These are phyloP conservation scores for Entrophospora sp. DNA, from an alignment of 192 early-diverging fungal species.

Conservation along the genomic window DNA sequence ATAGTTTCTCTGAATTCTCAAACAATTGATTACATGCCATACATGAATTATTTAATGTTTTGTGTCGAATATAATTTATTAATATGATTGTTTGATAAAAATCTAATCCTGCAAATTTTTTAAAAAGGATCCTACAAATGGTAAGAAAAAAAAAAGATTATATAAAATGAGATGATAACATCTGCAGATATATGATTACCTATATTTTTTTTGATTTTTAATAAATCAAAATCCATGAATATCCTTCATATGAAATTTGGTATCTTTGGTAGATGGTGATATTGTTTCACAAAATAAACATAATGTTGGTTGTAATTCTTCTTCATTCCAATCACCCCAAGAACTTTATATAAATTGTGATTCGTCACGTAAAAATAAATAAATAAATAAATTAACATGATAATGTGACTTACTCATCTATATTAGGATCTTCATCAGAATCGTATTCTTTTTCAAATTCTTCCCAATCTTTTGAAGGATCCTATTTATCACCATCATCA, in stretches of 20 bases:
- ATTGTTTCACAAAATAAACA: constrained; percentile 75
- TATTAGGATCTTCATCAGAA: constrained; percentile 54
- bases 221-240: constrained; percentile 74
- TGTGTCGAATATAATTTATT: constrained; percentile 79
- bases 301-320: constrained; percentile 52
- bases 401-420: constrained; percentile 55
- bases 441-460: constrained; percentile 75
- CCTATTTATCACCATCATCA: too few relatives aligned
- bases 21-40: constrained; percentile 58
- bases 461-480: constrained; percentile 90
- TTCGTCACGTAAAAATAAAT: neutral
- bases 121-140: neutral
- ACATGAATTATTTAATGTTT: constrained; percentile 53
- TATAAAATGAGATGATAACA: neutral
- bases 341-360: constrained; percentile 42
- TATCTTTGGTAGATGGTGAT: constrained; percentile 48
- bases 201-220: constrained; percentile 35
- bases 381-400: constrained; percentile 14
- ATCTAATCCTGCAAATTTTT: constrained; percentile 42
- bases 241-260: constrained; percentile 63
- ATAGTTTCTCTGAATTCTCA: constrained; percentile 35
- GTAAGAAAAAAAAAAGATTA: neutral
- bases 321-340: constrained; percentile 79
- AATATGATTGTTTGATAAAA: constrained; percentile 78
- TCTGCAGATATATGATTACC: neutral